A percentile compares a stretch with the other conserved stretches of the same genome.
phyloP scores from a whole-genome alignment of 208 protist species.

The Trypanosomatidae sp. region DNA sequence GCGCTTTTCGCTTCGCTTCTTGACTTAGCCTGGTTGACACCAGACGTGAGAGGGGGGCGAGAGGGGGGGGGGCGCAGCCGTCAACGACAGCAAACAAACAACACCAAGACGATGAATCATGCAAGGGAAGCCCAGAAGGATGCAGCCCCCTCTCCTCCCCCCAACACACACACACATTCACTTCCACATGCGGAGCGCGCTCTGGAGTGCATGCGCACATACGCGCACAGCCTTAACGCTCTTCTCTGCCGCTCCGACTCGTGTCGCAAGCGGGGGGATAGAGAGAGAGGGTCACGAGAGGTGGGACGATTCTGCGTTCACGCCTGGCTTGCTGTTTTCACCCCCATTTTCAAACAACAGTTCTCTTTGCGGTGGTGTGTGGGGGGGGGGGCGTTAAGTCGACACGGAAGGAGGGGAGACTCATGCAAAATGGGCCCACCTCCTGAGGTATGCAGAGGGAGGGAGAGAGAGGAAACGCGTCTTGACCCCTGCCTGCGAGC shows the following conservation, averaged over 20 bases:
- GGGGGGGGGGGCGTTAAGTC: too few relatives aligned
- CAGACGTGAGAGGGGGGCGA: neutral
- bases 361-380: neutral
- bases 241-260: neutral
- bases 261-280: neutral
- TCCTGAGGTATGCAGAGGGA: neutral
- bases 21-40: neutral
- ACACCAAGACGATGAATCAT: too few relatives aligned
- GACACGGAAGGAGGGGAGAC: slow-evolving; percentile 1
- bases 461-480: neutral
- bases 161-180: neutral
- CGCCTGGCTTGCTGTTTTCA: neutral
- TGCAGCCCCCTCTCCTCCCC: too few relatives aligned
- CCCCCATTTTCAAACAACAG: neutral
- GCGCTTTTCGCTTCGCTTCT: neutral
- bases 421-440: too few relatives aligned
- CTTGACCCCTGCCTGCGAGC: neutral
- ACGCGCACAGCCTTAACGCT: neutral
- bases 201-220: neutral
- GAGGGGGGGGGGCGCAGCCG: neutral
- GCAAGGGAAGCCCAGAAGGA: too few relatives aligned
- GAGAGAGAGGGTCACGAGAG: neutral
- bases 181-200: too few relatives aligned
- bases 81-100: neutral
- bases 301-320: neutral